Evolutionary conservation across 1,284 basidiomycete genomes (phyloP).

Genomic region (Ganoderma lucidum): DNA sequence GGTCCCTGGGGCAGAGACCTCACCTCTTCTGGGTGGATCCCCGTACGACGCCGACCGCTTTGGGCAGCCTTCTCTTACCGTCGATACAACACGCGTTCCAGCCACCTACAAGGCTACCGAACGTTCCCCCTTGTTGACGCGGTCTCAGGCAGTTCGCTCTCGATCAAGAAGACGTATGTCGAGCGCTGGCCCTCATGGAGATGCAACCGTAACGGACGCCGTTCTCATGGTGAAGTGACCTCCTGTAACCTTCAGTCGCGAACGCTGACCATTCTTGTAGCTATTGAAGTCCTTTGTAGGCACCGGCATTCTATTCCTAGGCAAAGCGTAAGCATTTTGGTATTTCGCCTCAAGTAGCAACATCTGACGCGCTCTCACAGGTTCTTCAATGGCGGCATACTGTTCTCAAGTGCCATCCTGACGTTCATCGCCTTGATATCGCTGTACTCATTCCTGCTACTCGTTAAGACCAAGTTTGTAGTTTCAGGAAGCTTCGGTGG

Average conservation of each 20-base stretch:
- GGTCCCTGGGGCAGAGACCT: slow-evolving; percentile 30
- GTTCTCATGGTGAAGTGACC: slow-evolving; percentile 80
- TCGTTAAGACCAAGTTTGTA: slow-evolving; percentile 89
- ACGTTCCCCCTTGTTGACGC: slow-evolving; percentile 41
- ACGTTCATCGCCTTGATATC: slow-evolving; percentile 88
- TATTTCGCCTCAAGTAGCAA: neutral
- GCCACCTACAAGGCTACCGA: slow-evolving; percentile 38
- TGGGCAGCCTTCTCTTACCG: slow-evolving; percentile 15
- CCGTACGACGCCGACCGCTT: slow-evolving; percentile 23
- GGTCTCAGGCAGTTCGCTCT: slow-evolving; percentile 29
- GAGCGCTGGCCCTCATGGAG: slow-evolving; percentile 72
- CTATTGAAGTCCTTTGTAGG: slow-evolving; percentile 96
- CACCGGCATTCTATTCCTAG: slow-evolving; percentile 95
- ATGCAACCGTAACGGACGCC: slow-evolving; percentile 89
- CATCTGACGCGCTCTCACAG: slow-evolving; percentile 47
- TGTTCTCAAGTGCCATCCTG: slow-evolving; percentile 89
- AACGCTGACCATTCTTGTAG: slow-evolving; percentile 47
- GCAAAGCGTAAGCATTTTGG: slow-evolving; percentile 76
- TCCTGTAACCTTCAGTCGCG: slow-evolving; percentile 4
- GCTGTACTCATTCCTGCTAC: slow-evolving; percentile 92
- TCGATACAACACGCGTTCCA: neutral
- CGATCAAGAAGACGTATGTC: slow-evolving; percentile 58
- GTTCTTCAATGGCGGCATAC: slow-evolving; percentile 94
- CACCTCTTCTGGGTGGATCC: slow-evolving; percentile 24
- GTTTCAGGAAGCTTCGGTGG: slow-evolving; percentile 95